Evolutionary conservation across 805 yeast species (phyloP).

Genomic region (Torulaspora microellipsoides): DNA sequence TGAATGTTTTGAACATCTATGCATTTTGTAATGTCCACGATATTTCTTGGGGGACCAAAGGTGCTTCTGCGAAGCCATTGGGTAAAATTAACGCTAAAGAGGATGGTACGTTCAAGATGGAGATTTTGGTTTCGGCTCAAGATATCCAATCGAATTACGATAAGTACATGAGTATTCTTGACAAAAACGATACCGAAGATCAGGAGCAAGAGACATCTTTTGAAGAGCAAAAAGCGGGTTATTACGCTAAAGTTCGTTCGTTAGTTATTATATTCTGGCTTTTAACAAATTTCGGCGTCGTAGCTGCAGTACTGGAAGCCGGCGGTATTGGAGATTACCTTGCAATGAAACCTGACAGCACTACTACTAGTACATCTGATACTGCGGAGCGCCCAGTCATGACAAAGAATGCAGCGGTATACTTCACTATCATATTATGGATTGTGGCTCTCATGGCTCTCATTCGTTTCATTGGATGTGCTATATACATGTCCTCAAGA

Average conservation of each 20-base stretch:
- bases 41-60: slow-evolving; percentile 97
- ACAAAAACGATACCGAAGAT: slow-evolving; percentile 36
- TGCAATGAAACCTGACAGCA: slow-evolving; percentile 20
- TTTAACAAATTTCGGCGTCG: slow-evolving; percentile 73
- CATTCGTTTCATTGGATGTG: slow-evolving; percentile 74
- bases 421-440: slow-evolving; percentile 85
- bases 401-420: slow-evolving; percentile 51
- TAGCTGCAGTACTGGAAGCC: slow-evolving; percentile 77
- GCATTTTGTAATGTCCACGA: slow-evolving; percentile 96
- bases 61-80: slow-evolving; percentile 67
- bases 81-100: slow-evolving; percentile 76
- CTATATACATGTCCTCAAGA: slow-evolving; percentile 47
- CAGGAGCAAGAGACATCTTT: slow-evolving; percentile 35
- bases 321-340: slow-evolving; percentile 61
- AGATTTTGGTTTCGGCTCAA: slow-evolving; percentile 66
- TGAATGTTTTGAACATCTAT: slow-evolving; percentile 86
- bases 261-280: slow-evolving; percentile 88
- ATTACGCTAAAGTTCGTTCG: slow-evolving; percentile 87
- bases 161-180: slow-evolving; percentile 56
- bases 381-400: slow-evolving; percentile 23
- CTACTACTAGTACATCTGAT: slow-evolving; percentile 12
- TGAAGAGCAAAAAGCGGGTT: slow-evolving; percentile 63
- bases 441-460: slow-evolving; percentile 86
- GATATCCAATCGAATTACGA: slow-evolving; percentile 76
- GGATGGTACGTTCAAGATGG: slow-evolving; percentile 62